Conservation (phyloP, 176 grass and related monocot genomes). For the Hordeum marinum region DNA sequence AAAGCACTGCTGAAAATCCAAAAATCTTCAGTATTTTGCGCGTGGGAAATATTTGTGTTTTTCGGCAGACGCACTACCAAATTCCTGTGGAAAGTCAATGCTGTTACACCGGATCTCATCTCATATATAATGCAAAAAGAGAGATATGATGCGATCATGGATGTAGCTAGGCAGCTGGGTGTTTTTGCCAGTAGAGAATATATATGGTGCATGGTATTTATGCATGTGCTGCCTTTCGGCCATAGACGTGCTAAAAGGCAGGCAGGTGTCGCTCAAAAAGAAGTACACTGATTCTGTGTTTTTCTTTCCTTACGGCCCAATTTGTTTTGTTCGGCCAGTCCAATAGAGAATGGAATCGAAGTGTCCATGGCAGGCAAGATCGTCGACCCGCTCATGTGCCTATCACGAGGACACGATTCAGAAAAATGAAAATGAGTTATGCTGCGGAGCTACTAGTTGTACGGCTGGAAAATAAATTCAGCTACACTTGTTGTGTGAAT, state of each 20-base stretch:
- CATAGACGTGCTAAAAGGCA: not conserved
- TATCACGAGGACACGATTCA: no score
- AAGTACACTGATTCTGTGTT: not conserved
- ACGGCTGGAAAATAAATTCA: no score
- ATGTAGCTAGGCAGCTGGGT: not conserved
- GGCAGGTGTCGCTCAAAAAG: not conserved
- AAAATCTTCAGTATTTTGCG: no score
- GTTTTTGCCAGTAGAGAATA: not conserved
- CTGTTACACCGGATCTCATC: not conserved
- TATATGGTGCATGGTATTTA: not conserved
- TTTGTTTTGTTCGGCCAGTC: not conserved
- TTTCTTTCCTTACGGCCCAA: constrained; percentile 1
- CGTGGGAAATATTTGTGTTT: no score
- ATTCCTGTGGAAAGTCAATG: not conserved
- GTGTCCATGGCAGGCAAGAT: not conserved
- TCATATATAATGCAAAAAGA: not conserved
- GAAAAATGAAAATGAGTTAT: no score
- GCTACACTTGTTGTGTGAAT: no score
- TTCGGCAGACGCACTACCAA: no score
- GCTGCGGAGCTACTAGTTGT: no score
- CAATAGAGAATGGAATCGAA: constrained; percentile 5
- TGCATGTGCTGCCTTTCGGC: constrained; percentile 1
- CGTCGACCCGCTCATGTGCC: no score
- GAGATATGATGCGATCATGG: constrained; percentile 25
- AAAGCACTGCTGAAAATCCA: no score